Evolutionary conservation across 306 rosid species (phyloP), one percentile per base, ranked within the genome.

Genomic region (Calophaca sinica): DNA sequence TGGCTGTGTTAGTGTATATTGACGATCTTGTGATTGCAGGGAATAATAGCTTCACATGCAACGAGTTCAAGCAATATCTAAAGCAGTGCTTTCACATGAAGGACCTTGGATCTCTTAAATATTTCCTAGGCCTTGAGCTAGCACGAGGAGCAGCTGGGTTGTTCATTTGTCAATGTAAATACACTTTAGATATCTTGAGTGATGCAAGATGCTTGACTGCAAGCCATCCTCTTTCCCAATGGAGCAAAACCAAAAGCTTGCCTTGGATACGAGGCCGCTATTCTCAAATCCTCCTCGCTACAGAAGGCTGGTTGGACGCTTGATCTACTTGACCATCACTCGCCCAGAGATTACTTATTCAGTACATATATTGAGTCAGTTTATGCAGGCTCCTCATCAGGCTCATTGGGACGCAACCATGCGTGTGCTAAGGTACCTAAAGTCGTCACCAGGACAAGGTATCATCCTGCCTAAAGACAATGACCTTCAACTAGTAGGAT

Each of bases 181-280:
- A 58, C 64, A 9, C 64, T 31, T 3, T 58, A 11, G 64, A 58
- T 58, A 58, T 29, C 2, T 10, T 58, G 7, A 9, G 1, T 2
- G 42, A 58, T 58, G 64, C 36, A 32, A 32, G 6, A 58, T 58
- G 9, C 64, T 58, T 32, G 64, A 32, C 4, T 58, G 64, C 20
- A 58, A 58, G 7, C 64, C 42, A 31, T 58, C 20, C 14, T 32
- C 42, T 4, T 58, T 29, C 7, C 63, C 9, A 29, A 58, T 58
- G 63, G 63, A 58, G 41, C 29, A 31, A 10, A 58, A 58, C 13
- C 64, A 32, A 3, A 10, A 32, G 1, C 20, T 29, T 9, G 42
- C 26, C 2, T 60, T 61, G 28, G 67, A 36, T 13, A 5, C 46
- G 0, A 31, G 31, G 1, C 28, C 67, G 6, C 0, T 7, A 2